Evolutionary conservation across 768 basidiomycete genomes (phyloP).

Genomic region (Cyclocybe cylindracea): DNA sequence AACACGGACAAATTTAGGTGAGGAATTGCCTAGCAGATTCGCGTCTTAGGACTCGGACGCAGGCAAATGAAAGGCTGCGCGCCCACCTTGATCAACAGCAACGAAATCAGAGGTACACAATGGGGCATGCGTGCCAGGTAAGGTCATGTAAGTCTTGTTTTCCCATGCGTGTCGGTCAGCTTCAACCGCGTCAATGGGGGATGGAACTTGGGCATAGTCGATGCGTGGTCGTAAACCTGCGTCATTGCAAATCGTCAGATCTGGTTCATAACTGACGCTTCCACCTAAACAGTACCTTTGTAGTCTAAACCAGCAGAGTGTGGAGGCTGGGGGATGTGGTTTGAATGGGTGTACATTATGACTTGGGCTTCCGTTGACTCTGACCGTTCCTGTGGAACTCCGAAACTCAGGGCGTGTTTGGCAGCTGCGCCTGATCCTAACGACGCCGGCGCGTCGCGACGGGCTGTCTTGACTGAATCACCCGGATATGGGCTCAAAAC

Average conservation of each 20-base stretch:
- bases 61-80: background rate
- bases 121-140: slow-evolving; percentile 65
- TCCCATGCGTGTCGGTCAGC: slow-evolving; percentile 81
- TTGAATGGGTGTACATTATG: slow-evolving; percentile 44
- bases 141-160: slow-evolving; percentile 61
- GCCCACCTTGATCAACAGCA: slow-evolving; percentile 84
- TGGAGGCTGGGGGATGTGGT: slow-evolving; percentile 68
- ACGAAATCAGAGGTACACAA: slow-evolving; percentile 85
- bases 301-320: slow-evolving; percentile 62
- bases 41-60: slow-evolving; percentile 2
- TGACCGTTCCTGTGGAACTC: background rate
- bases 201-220: slow-evolving; percentile 90
- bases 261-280: background rate
- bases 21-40: slow-evolving; percentile 70
- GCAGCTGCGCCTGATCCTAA: slow-evolving; percentile 8
- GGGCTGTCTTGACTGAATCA: background rate
- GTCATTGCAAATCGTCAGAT: background rate
- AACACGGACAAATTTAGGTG: slow-evolving; percentile 86
- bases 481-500: background rate
- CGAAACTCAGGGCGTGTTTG: slow-evolving; percentile 5
- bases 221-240: slow-evolving; percentile 80
- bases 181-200: slow-evolving; percentile 78
- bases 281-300: slow-evolving; percentile 35
- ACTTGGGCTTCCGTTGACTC: background rate
- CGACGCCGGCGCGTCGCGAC: slow-evolving; percentile 4